Evolutionary conservation across 2,329 filamentous ascomycete species (phyloP).

Genomic region (Gyromitra esculenta): DNA sequence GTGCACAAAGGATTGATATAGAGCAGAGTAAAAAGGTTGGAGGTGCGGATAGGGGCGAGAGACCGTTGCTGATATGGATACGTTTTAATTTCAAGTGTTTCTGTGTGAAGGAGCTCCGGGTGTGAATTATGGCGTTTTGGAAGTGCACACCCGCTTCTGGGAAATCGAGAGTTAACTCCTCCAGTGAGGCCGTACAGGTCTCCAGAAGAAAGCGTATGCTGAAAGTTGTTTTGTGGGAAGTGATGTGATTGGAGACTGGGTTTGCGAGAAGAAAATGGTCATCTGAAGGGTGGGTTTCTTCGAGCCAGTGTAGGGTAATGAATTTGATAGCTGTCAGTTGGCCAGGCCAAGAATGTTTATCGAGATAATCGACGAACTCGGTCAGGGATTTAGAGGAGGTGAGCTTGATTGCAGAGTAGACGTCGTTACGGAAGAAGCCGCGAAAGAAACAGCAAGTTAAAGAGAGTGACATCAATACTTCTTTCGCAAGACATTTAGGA

Average conservation of each 20-base stretch:
- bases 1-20: slow-evolving; percentile 36
- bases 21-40: slow-evolving; percentile 32
- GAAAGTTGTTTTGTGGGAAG: slow-evolving; percentile 6
- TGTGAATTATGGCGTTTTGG: slow-evolving; percentile 34
- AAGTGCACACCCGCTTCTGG: slow-evolving; percentile 30
- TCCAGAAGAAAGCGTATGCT: slow-evolving; percentile 19
- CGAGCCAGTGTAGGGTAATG: slow-evolving; percentile 24
- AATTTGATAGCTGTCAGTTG: slow-evolving; percentile 34
- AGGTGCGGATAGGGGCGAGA: slow-evolving; percentile 2
- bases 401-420: slow-evolving; percentile 32
- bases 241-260: neutral
- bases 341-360: slow-evolving; percentile 19
- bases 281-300: neutral
- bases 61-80: slow-evolving; percentile 30
- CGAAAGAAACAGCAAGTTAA: slow-evolving; percentile 26
- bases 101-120: neutral
- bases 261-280: neutral
- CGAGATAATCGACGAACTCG: slow-evolving; percentile 24
- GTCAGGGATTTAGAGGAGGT: slow-evolving; percentile 27
- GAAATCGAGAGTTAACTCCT: slow-evolving; percentile 35
- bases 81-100: slow-evolving; percentile 28
- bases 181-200: slow-evolving; percentile 17
- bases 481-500: slow-evolving; percentile 10
- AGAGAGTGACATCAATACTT: slow-evolving; percentile 25
- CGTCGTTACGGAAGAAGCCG: slow-evolving; percentile 29